phyloP scores from a whole-genome alignment of 179 eudicot species.

The Vitellaria paradoxa region DNA sequence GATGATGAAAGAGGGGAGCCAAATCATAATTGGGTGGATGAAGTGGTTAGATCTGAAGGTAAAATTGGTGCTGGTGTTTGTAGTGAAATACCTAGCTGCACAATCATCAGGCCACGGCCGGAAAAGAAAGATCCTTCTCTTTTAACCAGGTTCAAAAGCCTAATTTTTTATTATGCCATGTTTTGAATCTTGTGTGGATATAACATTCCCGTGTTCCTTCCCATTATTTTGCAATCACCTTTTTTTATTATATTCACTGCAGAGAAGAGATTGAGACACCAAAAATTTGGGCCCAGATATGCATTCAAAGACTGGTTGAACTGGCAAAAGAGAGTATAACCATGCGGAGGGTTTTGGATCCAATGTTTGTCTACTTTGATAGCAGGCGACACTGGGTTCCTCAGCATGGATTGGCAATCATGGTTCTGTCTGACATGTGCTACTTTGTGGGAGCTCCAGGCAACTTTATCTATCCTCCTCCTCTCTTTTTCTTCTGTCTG shows the following conservation, averaged over 20 bases:
- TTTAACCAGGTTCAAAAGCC: constrained; percentile 58
- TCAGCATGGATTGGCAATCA: constrained; percentile 67
- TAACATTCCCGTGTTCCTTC: background rate
- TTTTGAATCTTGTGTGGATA: background rate
- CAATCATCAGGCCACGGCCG: constrained; percentile 51
- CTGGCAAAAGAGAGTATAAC: constrained; percentile 87
- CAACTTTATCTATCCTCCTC: constrained; percentile 17
- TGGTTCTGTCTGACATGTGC: constrained; percentile 77
- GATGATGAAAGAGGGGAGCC: constrained; percentile 56
- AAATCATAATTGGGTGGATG: constrained; percentile 92
- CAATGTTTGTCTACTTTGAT: constrained; percentile 84
- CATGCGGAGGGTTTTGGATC: constrained; percentile 79
- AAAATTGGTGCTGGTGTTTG: constrained; percentile 44
- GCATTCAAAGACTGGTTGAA: constrained; percentile 87
- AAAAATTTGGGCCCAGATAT: constrained; percentile 89
- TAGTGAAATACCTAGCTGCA: constrained; percentile 39
- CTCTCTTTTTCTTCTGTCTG: background rate
- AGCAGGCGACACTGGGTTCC: constrained; percentile 61
- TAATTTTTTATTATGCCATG: background rate
- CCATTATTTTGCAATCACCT: background rate
- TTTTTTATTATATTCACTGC: constrained; percentile 7
- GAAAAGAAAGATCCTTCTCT: constrained; percentile 67
- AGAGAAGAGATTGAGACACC: constrained; percentile 90
- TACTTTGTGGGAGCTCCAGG: constrained; percentile 71
- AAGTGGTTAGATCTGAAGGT: constrained; percentile 83